Percentiles rank a stretch among this genome's conserved stretches.
Conservation (phyloP, 768 basidiomycete species). For the Phanerochaete sordida region DNA sequence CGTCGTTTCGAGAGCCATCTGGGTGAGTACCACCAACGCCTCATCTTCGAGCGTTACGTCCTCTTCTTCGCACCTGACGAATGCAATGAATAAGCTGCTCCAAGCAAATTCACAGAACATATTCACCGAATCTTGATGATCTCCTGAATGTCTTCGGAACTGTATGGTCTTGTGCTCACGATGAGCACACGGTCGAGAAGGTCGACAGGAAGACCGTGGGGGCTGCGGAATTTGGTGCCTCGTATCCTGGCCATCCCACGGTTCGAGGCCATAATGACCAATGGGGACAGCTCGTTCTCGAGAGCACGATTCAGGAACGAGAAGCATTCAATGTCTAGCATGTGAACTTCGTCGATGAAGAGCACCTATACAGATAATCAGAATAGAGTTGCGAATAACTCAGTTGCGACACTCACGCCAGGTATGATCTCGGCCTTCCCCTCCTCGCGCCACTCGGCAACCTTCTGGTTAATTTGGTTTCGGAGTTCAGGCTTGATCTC, state of each 20-base stretch:
- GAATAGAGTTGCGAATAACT: neutral
- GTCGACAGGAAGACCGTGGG: slow-evolving; percentile 94
- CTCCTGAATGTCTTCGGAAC: slow-evolving; percentile 78
- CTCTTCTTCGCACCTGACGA: slow-evolving; percentile 82
- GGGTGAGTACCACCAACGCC: slow-evolving; percentile 76
- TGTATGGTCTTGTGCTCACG: slow-evolving; percentile 88
- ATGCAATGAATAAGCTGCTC: slow-evolving; percentile 1
- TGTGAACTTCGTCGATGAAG: slow-evolving; percentile 99
- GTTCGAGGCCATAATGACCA: slow-evolving; percentile 99
- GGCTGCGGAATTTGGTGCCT: slow-evolving; percentile 91
- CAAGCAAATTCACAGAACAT: neutral
- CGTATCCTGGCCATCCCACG: slow-evolving; percentile 92
- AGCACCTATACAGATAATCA: slow-evolving; percentile 59
- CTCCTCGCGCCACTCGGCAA: slow-evolving; percentile 97
- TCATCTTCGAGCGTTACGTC: slow-evolving; percentile 79
- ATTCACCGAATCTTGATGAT: slow-evolving; percentile 89
- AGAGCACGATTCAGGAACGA: slow-evolving; percentile 96
- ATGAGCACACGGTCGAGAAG: slow-evolving; percentile 94
- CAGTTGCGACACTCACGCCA: slow-evolving; percentile 56
- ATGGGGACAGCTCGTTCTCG: slow-evolving; percentile 87
- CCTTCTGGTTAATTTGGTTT: slow-evolving; percentile 95
- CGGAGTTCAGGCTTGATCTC: slow-evolving; percentile 98
- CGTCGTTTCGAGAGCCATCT: slow-evolving; percentile 87
- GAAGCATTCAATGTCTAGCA: slow-evolving; percentile 99
- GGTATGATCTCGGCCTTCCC: slow-evolving; percentile 98